Evolutionary conservation across 345 rosid genomes (phyloP).

Genomic region (Melastoma malabathricum): DNA sequence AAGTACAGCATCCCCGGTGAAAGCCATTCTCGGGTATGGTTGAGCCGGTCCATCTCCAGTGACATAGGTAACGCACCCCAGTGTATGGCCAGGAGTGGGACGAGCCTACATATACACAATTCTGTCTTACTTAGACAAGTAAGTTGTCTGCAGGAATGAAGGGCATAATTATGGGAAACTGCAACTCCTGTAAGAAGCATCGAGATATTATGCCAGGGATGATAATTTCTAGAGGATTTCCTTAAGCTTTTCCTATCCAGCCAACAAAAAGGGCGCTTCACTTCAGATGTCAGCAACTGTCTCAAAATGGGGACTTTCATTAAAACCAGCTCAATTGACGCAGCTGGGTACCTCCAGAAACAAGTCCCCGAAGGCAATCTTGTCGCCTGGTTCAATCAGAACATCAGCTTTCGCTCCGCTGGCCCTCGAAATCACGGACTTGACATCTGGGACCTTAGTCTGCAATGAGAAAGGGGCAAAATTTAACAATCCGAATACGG

Average conservation of each 20-base stretch:
- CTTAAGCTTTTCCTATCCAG: no score
- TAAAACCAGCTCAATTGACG: no score
- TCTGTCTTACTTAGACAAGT: no score
- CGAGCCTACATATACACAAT: slow-evolving; percentile 32
- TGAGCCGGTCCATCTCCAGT: slow-evolving; percentile 73
- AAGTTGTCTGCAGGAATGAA: no score
- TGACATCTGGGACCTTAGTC: slow-evolving; percentile 48
- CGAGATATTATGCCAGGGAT: no score
- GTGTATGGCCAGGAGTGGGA: slow-evolving; percentile 89
- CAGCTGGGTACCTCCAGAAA: slow-evolving; percentile 48
- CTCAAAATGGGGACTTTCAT: no score
- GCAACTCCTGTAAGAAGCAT: no score
- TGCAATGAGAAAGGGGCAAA: slow-evolving; percentile 12
- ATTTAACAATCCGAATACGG: not conserved
- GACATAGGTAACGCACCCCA: slow-evolving; percentile 88
- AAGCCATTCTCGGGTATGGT: slow-evolving; percentile 85
- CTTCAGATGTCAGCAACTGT: no score
- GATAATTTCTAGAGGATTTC: no score
- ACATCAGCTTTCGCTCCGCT: slow-evolving; percentile 76
- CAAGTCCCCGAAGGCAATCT: slow-evolving; percentile 48
- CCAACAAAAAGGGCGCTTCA: no score
- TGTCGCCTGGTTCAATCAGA: slow-evolving; percentile 57
- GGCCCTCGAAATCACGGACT: slow-evolving; percentile 67
- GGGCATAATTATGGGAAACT: no score
- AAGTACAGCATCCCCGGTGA: slow-evolving; percentile 82